phyloP scores from a whole-genome alignment of 2,329 filamentous ascomycete species.

The Talaromyces sp. region DNA sequence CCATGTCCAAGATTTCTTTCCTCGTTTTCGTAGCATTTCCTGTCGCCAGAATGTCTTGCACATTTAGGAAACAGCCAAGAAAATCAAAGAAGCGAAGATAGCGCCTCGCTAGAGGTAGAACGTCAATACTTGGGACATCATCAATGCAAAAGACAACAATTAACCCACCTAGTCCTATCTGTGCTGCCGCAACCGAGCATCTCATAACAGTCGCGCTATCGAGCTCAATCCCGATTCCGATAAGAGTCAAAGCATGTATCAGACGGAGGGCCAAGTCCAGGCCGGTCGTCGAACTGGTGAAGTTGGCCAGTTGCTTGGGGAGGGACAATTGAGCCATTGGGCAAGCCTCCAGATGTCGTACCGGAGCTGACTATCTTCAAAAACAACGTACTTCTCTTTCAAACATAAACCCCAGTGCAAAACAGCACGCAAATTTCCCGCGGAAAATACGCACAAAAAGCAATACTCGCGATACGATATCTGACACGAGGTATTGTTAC shows the following conservation, averaged over 20 bases:
- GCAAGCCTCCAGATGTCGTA: neutral
- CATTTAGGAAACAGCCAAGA: slow-evolving; percentile 3
- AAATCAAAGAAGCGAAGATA: slow-evolving; percentile 8
- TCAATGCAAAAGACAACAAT: neutral
- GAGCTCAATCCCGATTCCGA: slow-evolving; percentile 10
- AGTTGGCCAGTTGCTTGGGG: slow-evolving; percentile 16
- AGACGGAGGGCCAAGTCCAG: slow-evolving; percentile 18
- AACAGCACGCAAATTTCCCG: neutral
- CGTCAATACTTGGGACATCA: neutral
- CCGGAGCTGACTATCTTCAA: neutral
- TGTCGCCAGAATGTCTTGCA: neutral
- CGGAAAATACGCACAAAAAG: neutral
- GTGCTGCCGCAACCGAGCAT: slow-evolving; percentile 3
- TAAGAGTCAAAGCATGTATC: slow-evolving; percentile 13
- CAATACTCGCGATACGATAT: neutral
- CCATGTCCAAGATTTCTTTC: neutral
- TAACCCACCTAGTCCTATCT: slow-evolving; percentile 4
- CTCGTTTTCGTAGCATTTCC: neutral
- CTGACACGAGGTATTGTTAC: neutral
- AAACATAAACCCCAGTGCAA: neutral
- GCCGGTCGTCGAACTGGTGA: slow-evolving; percentile 16
- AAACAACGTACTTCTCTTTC: neutral
- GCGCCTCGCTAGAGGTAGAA: neutral
- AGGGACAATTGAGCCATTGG: slow-evolving; percentile 7
- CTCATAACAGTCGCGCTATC: neutral